Base-by-base conservation (phyloP, 345 rosid genomes). In the Corymbia maculata region DNA sequence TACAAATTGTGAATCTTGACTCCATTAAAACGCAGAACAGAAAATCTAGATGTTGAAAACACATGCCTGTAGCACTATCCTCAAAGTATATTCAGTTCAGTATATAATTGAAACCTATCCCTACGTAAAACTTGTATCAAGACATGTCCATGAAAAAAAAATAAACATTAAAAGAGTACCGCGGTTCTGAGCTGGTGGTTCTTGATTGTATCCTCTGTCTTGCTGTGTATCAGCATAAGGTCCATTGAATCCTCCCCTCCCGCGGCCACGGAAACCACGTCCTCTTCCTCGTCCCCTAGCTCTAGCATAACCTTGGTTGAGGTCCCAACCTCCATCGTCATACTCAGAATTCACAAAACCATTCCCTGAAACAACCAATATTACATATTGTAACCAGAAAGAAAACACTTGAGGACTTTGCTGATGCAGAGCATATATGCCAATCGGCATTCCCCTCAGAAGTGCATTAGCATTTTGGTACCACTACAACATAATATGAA, bases 271-370 rank as follows among this genome's bases (percentile, higher is more conserved):
- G 90, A 89, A 90, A 86, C 93, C 91, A 87, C 96, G 94, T 52
- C 97, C 98, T 93, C 99, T 95, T 36, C 99, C 99, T 59, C 98
- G 94, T 70, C 98, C 96, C 90, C 99, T 94, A 68, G 97, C 99
- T 89, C 98, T 93, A 86, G 92, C 86, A 90, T 93, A 93, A 64
- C 94, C 96, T 90, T 93, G 93, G 88, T 94, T 93, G 86, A 88
- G 95, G 85, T 98, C 98, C 92, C 90, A 92, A 82, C 93, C 97
- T 82, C 97, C 99, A 90, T 98, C 97, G 80, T 95, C 98, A 89
- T 94, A 93, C 85, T 96, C 99, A 59, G 87, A 42, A 87, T 87
- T 87, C 89, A 92, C 93, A 89, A 87, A 95, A 45, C 97, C 96
- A 93, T 97, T 95, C 86, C 97, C 99, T 96, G 92, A 47, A 90